Evolutionary conservation across 352 stramenopile genomes (phyloP).

Genomic region (Phytopythium aichiense): DNA sequence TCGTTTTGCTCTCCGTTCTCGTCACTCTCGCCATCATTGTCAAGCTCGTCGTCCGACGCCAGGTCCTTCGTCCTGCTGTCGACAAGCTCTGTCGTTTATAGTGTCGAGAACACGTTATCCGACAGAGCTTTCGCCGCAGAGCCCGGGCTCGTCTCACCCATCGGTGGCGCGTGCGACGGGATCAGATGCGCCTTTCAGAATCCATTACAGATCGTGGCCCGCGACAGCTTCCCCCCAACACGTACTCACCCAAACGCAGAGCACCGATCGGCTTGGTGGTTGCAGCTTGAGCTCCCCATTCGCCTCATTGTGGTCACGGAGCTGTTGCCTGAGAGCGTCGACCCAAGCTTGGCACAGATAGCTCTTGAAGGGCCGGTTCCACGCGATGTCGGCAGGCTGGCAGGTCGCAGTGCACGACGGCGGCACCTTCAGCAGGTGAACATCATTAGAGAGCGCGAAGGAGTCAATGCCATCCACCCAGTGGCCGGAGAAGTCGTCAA

Average conservation of each 20-base stretch:
- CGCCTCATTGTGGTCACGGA: not conserved
- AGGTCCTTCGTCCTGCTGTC: not conserved
- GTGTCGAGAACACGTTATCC: no score
- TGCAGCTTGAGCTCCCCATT: not conserved
- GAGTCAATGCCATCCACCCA: conserved; percentile 8
- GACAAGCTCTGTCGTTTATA: no score
- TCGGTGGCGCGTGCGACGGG: no score
- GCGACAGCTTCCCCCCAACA: not conserved
- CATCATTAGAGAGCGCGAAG: conserved; percentile 4
- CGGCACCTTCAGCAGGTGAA: conserved; percentile 8
- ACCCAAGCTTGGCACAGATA: conserved; percentile 1
- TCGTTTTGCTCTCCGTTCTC: not conserved
- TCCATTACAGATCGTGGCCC: not conserved
- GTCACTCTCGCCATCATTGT: not conserved
- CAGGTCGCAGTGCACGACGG: conserved; percentile 7
- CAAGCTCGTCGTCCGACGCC: not conserved
- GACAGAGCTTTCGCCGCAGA: no score
- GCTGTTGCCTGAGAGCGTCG: not conserved
- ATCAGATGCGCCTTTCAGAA: not conserved
- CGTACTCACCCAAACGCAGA: not conserved
- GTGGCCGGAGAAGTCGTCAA: conserved; percentile 15
- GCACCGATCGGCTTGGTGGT: not conserved
- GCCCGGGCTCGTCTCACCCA: no score
- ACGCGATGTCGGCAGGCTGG: conserved; percentile 10
- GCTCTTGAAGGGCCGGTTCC: conserved; percentile 11